Conservation (phyloP, 2,329 filamentous ascomycete species). For the Colletotrichum musicola region DNA sequence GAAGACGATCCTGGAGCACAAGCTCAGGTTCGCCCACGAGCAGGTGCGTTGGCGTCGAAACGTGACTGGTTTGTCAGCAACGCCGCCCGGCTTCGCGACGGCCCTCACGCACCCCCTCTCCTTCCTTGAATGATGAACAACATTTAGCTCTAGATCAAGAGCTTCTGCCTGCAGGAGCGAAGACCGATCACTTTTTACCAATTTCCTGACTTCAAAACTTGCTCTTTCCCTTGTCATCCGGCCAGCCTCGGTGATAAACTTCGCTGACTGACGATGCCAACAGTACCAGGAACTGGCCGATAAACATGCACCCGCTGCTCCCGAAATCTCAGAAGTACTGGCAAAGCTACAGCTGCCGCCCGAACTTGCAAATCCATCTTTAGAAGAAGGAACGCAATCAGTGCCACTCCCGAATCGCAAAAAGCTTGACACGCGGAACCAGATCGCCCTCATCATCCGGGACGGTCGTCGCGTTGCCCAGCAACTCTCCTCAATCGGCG, state of each 20-base stretch:
- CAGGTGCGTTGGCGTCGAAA: conserved; percentile 63
- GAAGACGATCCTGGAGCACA: conserved; percentile 75
- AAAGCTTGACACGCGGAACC: conserved; percentile 62
- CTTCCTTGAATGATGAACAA: conserved; percentile 55
- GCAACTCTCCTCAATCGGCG: conserved; percentile 61
- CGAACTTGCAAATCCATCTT: conserved; percentile 59
- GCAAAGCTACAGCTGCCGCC: conserved; percentile 75
- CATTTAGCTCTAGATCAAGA: conserved; percentile 89
- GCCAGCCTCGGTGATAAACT: conserved; percentile 10
- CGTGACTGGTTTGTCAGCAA: conserved; percentile 38
- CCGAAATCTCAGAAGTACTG: conserved; percentile 76
- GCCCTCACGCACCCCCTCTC: conserved; percentile 20
- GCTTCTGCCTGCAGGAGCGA: conserved; percentile 65
- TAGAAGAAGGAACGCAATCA: conserved; percentile 61
- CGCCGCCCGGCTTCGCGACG: conserved; percentile 23
- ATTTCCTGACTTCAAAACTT: conserved; percentile 53
- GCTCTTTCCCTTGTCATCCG: conserved; percentile 28
- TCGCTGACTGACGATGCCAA: conserved; percentile 40
- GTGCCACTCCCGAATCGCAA: conserved; percentile 68
- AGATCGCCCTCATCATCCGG: conserved; percentile 73
- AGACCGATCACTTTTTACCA: conserved; percentile 70
- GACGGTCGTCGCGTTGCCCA: conserved; percentile 72
- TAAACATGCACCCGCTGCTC: conserved; percentile 74
- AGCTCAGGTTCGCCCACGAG: conserved; percentile 74
- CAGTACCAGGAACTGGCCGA: conserved; percentile 76